Evolutionary conservation across 805 yeast genomes (phyloP), one percentile per base, ranked within the genome.

Genomic region (Saturnispora diversa): DNA sequence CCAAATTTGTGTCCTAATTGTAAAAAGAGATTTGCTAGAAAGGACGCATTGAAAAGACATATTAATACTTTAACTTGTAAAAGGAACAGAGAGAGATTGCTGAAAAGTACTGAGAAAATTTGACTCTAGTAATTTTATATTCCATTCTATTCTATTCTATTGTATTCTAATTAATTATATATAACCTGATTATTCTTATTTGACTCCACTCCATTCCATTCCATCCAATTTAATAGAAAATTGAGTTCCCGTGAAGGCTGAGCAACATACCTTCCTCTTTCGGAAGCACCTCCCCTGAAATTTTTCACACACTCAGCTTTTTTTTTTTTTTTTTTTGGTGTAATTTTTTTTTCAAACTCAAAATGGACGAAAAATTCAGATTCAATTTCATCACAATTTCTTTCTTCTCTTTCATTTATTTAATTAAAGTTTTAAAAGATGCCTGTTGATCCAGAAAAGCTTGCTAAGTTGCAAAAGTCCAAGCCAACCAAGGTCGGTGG

Each of bases 371-470:
- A 23, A 35, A 32, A 11, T 19, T 32, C 26, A 9, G 36, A 8
- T 32, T 10, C 10, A 15, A 12, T 25, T 23, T 13, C 19, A n/a
- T 30, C 19, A 19, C 21, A 30, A 10, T 12, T 11, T 6, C 20
- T 27, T 21, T 28, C 31, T 16, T 16, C 22, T 21, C n/a, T 11
- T 29, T 26, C 39, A 32, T 15, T 22, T 13, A 13, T 10, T n/a
- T 22, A 17, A 11, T 17, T 24, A 15, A 38, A 6, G 20, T 12
- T 15, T n/a, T n/a, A 31, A 29, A 51, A 39, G 43, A 83, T 83
- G 94, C 88, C 88, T 66, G 73, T 83, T 65, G 95, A 87, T 70
- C 94, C 88, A 72, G 95, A 82, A 68, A 86, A 85, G 71, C 72
- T 83, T 71, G 94, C 94, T 58, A 86, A 84, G 71, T 76, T 88